Evolutionary conservation across 2,329 filamentous ascomycete species (phyloP).

Genomic region (Sordariomycetes sp.): DNA sequence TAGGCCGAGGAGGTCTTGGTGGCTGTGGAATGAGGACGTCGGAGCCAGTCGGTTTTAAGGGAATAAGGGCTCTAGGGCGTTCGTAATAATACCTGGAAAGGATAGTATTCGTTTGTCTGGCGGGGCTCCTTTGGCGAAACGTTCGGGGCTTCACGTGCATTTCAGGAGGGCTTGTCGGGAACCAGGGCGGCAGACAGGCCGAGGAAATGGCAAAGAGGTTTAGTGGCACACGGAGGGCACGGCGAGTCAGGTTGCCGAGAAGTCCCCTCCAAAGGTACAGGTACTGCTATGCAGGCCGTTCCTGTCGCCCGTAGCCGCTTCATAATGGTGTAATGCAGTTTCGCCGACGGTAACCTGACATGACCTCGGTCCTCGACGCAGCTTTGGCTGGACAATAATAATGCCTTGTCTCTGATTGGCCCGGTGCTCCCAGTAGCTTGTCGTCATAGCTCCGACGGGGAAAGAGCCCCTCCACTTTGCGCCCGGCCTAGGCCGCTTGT

Average conservation of each 20-base stretch:
- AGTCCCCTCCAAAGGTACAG: too few species aligned
- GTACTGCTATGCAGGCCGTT: not conserved
- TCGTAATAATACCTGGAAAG: not conserved
- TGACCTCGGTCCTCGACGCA: slow-evolving; percentile 1
- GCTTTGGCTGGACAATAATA: slow-evolving; percentile 1
- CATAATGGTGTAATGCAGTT: not conserved
- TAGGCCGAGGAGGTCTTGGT: not conserved
- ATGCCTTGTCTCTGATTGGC: slow-evolving; percentile 4
- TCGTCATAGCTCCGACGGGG: slow-evolving; percentile 4
- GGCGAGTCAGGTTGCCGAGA: not conserved
- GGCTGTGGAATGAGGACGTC: not conserved
- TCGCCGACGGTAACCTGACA: not conserved
- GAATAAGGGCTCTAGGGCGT: too few species aligned
- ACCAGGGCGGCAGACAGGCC: not conserved
- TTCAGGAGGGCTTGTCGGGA: not conserved
- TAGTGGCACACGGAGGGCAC: not conserved
- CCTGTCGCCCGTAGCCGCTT: not conserved
- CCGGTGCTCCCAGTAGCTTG: not conserved
- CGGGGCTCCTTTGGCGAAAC: not conserved
- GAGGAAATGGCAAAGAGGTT: not conserved
- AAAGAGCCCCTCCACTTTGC: not conserved
- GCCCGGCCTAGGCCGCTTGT: slow-evolving; percentile 1
- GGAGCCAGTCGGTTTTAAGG: not conserved
- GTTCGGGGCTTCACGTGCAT: not conserved
- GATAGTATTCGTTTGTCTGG: not conserved